Conservation (phyloP, 129 eudicot species). For the Flaveria trinervia region DNA sequence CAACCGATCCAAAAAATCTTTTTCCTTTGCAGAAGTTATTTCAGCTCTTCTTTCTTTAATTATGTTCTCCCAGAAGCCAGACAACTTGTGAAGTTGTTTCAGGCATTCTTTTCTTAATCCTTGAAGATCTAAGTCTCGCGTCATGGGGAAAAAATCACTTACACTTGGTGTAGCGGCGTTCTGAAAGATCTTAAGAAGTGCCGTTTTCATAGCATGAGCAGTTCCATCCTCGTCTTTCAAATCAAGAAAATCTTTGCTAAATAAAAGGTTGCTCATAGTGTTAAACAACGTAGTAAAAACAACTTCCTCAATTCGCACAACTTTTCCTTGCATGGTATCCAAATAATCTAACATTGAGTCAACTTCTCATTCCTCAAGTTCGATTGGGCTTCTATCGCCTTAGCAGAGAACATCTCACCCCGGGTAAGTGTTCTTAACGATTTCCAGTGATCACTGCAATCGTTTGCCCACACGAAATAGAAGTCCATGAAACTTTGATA, state of each 20-base stretch:
- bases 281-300: conserved; percentile 15
- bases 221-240: too few species aligned
- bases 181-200: too few species aligned
- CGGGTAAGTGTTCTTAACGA: conserved; percentile 17
- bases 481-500: not conserved
- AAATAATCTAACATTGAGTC: conserved; percentile 24
- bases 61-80: too few species aligned
- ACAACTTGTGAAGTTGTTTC: too few species aligned
- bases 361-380: conserved; percentile 9
- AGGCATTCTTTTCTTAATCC: too few species aligned
- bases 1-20: too few species aligned
- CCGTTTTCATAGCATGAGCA: too few species aligned
- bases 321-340: conserved; percentile 19
- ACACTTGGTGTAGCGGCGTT: too few species aligned
- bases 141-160: too few species aligned
- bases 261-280: conserved; percentile 17
- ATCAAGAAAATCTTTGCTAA: not conserved
- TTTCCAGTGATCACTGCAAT: conserved; percentile 31
- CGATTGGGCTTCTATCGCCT: conserved; percentile 28
- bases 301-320: conserved; percentile 24
- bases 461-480: conserved; percentile 9
- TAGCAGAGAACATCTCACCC: conserved; percentile 20
- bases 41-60: too few species aligned
- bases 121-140: too few species aligned
- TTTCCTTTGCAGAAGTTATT: too few species aligned